Base-by-base conservation (phyloP, 1,284 basidiomycete species). In the Melampsora americana region DNA sequence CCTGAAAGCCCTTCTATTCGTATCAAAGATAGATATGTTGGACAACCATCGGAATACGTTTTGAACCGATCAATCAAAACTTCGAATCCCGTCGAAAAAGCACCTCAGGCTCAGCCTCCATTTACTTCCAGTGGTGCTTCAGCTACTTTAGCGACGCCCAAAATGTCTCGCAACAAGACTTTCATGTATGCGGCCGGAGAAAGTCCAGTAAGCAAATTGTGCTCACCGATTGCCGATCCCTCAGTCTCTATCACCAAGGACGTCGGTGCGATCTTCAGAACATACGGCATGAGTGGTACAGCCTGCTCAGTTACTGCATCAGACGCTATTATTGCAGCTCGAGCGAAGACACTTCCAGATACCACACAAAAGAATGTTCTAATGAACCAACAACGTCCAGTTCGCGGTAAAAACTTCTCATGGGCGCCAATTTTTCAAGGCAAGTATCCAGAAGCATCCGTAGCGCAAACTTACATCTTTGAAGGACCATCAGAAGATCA, bases 241-340 rank as follows among this genome's bases (percentile, higher is more conserved):
- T 65, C 70, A 18, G 50, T 72, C 48, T 44, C 70, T 23, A 16
- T 72, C 16, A 72, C 61, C 32, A 72, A 72, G 28, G 46, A 72
- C 26, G 53, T 72, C 46, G 48, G 62, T 23, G 11, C 70, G 20
- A 64, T 53, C n/a, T 56, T 56, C 18, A 56, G 20, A 23, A n/a
- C 53, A 6, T 56, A 56, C 53, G 53, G 53, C 20, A 56, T 48
- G 9, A 42, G 70, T 46, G 61, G 60, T 26, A 50, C 62, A 50
- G 61, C 70, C 28, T 62, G 28, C 23, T 65, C 70, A 26, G 70
- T 72, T 48, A 65, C 70, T 50, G 70, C 70, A n/a, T 64, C 70
- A n/a, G 46, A 72, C 53, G 70, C 70, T 6, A 72, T 72, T n/a
- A 50, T 44, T 50, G 70, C 70, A 46, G 70, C 70, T 30, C 61